Percentiles rank a stretch among this genome's conserved stretches.
Evolutionary conservation across 495 filamentous ascomycete species (phyloP).

Genomic region (Mycothermus thermophilus): DNA sequence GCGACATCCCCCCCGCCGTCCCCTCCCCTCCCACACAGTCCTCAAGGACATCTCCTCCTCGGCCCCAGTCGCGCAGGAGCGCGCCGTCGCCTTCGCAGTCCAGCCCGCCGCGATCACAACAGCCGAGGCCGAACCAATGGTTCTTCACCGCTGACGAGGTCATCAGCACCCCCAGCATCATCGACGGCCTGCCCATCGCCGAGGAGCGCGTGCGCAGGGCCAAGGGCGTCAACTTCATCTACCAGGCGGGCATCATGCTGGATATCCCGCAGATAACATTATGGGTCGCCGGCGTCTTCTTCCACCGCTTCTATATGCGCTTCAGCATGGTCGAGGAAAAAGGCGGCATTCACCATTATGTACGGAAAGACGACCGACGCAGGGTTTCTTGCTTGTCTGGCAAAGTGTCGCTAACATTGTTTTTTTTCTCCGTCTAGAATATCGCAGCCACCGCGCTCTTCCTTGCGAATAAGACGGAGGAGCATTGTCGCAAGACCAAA

Average conservation of each 20-base stretch:
- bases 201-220: conserved; percentile 65
- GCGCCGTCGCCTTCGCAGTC: conserved; percentile 25
- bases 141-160: conserved; percentile 77
- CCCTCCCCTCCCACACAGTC: conserved; percentile 38
- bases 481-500: conserved; percentile 85
- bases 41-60: conserved; percentile 37
- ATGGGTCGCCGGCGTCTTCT: conserved; percentile 80
- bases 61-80: conserved; percentile 28
- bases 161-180: conserved; percentile 61
- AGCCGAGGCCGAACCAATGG: conserved; percentile 53
- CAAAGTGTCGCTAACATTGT: no score
- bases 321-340: conserved; percentile 57
- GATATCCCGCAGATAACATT: conserved; percentile 86
- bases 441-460: conserved; percentile 84
- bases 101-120: conserved; percentile 18
- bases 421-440: conserved; percentile 32
- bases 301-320: conserved; percentile 93
- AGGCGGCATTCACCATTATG: conserved; percentile 69
- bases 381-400: conserved; percentile 1
- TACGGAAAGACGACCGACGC: conserved; percentile 27
- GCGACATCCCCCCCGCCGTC: conserved; percentile 38
- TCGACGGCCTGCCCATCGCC: conserved; percentile 62
- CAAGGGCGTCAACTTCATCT: conserved; percentile 93
- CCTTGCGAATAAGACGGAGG: conserved; percentile 91
- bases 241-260: conserved; percentile 82